A percentile compares a stretch with the other conserved stretches of the same genome.
phyloP scores from a whole-genome alignment of 2,329 filamentous ascomycete species.

The Aureobasidium musti region DNA sequence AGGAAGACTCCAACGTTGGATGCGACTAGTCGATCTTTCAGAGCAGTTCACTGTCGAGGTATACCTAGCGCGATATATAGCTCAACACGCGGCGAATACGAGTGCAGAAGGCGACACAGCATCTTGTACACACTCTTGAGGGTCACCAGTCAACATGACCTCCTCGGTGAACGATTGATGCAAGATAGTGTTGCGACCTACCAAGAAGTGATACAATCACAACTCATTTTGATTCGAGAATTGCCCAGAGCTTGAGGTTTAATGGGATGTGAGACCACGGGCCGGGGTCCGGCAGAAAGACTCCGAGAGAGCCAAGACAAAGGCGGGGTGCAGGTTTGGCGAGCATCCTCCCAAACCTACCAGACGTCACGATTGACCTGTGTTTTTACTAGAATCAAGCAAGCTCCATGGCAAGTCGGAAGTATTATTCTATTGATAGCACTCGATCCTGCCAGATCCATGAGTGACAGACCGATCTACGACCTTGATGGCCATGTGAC shows the following conservation, averaged over 20 bases:
- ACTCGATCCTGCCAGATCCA: not conserved
- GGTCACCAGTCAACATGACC: not conserved
- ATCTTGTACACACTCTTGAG: not conserved
- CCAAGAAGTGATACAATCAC: not conserved
- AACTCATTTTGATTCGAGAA: not conserved
- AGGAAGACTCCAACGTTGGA: constrained; percentile 11
- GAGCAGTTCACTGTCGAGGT: not conserved
- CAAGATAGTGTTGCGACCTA: not conserved
- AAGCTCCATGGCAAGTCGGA: constrained; percentile 11
- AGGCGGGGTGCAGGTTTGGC: constrained; percentile 17
- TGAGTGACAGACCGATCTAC: constrained; percentile 2
- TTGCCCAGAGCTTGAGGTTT: not conserved
- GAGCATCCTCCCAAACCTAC: not conserved
- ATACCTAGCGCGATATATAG: constrained; percentile 15
- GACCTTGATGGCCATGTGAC: constrained; percentile 27
- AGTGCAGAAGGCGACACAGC: not conserved
- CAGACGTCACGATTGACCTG: constrained; percentile 23
- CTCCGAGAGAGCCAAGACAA: not conserved
- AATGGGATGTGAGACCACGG: too few relatives aligned
- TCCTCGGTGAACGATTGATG: not conserved
- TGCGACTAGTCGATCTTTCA: constrained; percentile 2
- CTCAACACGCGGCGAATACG: not conserved
- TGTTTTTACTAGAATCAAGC: constrained; percentile 2
- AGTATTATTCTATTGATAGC: constrained; percentile 19
- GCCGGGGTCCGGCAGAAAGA: too few relatives aligned